phyloP scores from a whole-genome alignment of 176 grass and related monocot species.

The Bolboschoenus planiculmis region DNA sequence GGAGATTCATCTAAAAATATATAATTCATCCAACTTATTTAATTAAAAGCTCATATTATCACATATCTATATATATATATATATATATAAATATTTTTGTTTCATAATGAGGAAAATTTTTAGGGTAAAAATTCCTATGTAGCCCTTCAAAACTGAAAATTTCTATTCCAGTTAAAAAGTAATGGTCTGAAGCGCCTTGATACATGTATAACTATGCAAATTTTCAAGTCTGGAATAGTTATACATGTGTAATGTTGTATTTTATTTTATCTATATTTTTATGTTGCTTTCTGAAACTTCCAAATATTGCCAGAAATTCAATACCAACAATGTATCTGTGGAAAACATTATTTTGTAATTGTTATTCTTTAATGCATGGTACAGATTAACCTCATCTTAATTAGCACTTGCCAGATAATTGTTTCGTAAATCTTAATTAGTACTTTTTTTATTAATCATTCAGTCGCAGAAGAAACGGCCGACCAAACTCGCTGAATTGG shows the following conservation, averaged over 20 bases:
- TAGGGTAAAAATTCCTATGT: slow-evolving; percentile 1
- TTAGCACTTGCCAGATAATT: slow-evolving; percentile 1
- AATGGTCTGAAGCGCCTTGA: neutral
- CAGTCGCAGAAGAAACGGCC: slow-evolving; percentile 58
- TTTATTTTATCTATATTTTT: neutral
- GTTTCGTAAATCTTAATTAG: neutral
- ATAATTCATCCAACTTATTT: neutral
- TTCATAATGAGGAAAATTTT: neutral
- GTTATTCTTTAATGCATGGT: neutral
- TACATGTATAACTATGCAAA: slow-evolving; percentile 1
- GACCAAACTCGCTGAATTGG: slow-evolving; percentile 51
- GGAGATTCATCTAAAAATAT: neutral
- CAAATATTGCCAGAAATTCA: neutral
- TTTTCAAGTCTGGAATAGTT: neutral
- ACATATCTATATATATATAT: too few species aligned
- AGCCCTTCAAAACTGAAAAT: neutral
- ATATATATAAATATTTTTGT: too few species aligned
- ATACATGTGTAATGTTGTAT: neutral
- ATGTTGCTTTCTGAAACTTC: neutral
- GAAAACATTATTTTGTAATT: neutral
- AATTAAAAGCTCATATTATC: slow-evolving; percentile 9
- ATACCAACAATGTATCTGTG: neutral
- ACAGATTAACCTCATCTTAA: neutral
- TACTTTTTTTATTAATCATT: slow-evolving; percentile 23
- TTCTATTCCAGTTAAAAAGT: neutral